phyloP scores from a whole-genome alignment of 345 rosid genomes.

The Sisymbrium altissimum region DNA sequence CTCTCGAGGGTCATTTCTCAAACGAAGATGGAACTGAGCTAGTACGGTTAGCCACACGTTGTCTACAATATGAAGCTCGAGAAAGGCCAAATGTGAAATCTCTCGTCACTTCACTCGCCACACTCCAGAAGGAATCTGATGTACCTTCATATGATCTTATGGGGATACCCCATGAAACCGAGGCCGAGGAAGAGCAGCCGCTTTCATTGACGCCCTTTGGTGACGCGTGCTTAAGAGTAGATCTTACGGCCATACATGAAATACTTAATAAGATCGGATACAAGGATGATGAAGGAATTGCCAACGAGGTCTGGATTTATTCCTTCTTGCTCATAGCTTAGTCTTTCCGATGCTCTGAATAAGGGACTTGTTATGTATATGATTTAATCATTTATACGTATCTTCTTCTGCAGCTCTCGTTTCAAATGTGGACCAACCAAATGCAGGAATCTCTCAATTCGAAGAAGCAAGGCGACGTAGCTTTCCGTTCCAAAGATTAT shows the following conservation, averaged over 20 bases:
- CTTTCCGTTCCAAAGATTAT: conserved; percentile 86
- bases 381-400: not conserved
- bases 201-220: conserved; percentile 69
- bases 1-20: conserved; percentile 87
- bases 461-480: conserved; percentile 83
- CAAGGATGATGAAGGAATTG: conserved; percentile 96
- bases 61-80: conserved; percentile 96
- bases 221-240: conserved; percentile 82
- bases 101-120: conserved; percentile 65
- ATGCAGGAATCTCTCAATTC: conserved; percentile 93
- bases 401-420: conserved; percentile 61
- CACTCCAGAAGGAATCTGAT: conserved; percentile 83
- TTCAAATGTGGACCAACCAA: conserved; percentile 97
- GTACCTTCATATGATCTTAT: conserved; percentile 63
- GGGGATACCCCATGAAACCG: conserved; percentile 63
- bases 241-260: conserved; percentile 93
- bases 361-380: not conserved
- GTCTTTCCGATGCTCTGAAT: not conserved
- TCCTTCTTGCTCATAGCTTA: not conserved
- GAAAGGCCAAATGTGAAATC: conserved; percentile 94
- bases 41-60: conserved; percentile 83
- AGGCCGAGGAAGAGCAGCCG: conserved; percentile 42
- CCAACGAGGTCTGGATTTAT: conserved; percentile 63
- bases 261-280: conserved; percentile 77
- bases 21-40: conserved; percentile 93